Conservation (phyloP, 495 filamentous ascomycete species). For the Aspergillus heteromorphus region DNA sequence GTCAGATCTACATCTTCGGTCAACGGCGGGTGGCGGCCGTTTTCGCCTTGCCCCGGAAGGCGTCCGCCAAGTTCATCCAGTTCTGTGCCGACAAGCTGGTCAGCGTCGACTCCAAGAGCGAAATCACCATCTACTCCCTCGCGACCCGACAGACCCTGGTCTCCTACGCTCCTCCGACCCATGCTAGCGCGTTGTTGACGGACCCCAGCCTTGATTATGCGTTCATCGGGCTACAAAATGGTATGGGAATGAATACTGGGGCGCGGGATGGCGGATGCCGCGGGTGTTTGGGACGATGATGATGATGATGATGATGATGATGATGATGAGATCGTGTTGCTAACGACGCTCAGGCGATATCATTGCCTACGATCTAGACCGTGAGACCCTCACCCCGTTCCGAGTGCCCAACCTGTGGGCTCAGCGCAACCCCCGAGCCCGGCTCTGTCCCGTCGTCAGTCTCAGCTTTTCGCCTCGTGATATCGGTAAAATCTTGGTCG, state of each 20-base stretch:
- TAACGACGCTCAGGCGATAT: constrained; percentile 58
- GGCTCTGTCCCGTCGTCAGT: constrained; percentile 59
- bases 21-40: constrained; percentile 71
- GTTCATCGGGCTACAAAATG: constrained; percentile 69
- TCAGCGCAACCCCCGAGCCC: constrained; percentile 53
- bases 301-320: too few species aligned
- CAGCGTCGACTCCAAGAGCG: constrained; percentile 76
- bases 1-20: constrained; percentile 88
- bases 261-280: too few species aligned
- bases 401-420: constrained; percentile 80
- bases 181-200: constrained; percentile 63
- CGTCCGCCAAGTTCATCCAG: constrained; percentile 64
- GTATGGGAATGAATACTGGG: constrained; percentile 27
- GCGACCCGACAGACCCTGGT: constrained; percentile 52
- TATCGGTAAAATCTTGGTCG: constrained; percentile 85
- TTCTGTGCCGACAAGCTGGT: constrained; percentile 78
- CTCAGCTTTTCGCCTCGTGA: constrained; percentile 85
- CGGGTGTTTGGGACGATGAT: too few species aligned
- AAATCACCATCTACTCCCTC: constrained; percentile 74
- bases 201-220: constrained; percentile 91
- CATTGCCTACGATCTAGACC: constrained; percentile 83
- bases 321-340: background rate
- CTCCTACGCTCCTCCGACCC: constrained; percentile 66
- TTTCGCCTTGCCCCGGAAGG: constrained; percentile 57
- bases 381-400: constrained; percentile 67